phyloP scores from a whole-genome alignment of 2,329 filamentous ascomycete genomes.

The Microdochium bolleyi region DNA sequence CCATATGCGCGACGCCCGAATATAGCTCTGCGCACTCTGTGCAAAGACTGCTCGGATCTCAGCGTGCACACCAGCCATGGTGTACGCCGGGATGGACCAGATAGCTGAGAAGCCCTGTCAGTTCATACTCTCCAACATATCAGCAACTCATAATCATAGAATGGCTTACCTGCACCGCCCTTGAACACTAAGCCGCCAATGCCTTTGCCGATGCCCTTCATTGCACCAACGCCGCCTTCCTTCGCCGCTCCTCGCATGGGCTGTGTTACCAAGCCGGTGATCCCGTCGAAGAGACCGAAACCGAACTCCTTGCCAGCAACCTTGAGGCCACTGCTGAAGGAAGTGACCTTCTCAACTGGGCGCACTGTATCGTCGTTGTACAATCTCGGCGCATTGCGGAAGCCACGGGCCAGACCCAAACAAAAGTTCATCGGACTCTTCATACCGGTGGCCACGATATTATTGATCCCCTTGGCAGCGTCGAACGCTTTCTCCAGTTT shows the following conservation, averaged over 20 bases:
- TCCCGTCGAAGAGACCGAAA: conserved; percentile 71
- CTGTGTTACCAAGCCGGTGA: conserved; percentile 74
- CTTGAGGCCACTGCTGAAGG: conserved; percentile 65
- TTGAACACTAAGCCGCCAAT: conserved; percentile 76
- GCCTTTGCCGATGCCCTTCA: conserved; percentile 73
- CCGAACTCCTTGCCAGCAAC: conserved; percentile 74
- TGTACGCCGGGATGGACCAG: conserved; percentile 70
- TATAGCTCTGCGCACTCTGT: conserved; percentile 68
- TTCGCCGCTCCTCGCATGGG: conserved; percentile 63
- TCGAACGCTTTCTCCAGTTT: conserved; percentile 36
- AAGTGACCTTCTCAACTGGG: conserved; percentile 71
- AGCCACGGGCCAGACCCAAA: conserved; percentile 73
- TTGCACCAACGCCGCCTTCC: conserved; percentile 46
- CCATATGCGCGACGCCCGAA: conserved; percentile 66
- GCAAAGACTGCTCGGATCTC: conserved; percentile 66
- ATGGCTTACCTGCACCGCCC: conserved; percentile 61
- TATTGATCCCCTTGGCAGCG: conserved; percentile 16
- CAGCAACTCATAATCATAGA: neutral
- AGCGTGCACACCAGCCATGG: conserved; percentile 75
- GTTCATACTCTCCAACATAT: neutral
- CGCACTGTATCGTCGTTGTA: conserved; percentile 81
- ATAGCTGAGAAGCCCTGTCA: conserved; percentile 30
- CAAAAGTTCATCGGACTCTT: conserved; percentile 82
- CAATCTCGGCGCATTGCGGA: conserved; percentile 77
- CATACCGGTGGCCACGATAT: conserved; percentile 67